Percentiles rank a stretch among this genome's conserved stretches.
Conservation (phyloP, 2,329 filamentous ascomycete species). For the Nothopassalora personata region DNA sequence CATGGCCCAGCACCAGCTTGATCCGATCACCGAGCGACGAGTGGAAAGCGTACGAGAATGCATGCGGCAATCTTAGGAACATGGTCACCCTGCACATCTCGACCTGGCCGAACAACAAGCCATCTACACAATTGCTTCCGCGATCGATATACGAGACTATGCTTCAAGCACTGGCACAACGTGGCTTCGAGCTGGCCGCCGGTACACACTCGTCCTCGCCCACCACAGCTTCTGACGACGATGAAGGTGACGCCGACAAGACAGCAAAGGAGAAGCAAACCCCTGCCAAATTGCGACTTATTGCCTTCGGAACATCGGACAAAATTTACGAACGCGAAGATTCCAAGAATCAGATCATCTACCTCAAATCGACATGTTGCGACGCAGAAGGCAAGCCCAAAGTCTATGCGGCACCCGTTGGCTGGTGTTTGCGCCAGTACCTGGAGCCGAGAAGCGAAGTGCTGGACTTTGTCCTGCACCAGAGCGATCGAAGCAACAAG, state of each 20-base stretch:
- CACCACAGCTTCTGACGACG: constrained; percentile 2
- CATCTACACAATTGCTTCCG: constrained; percentile 36
- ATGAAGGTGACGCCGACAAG: constrained; percentile 6
- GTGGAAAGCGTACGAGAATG: constrained; percentile 40
- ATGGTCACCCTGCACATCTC: constrained; percentile 46
- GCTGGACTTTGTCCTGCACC: constrained; percentile 41
- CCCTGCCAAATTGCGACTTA: constrained; percentile 36
- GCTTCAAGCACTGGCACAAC: constrained; percentile 30
- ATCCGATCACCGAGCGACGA: constrained; percentile 38
- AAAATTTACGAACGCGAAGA: constrained; percentile 46
- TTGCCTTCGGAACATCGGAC: constrained; percentile 44
- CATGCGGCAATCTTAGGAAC: constrained; percentile 28
- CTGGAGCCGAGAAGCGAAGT: constrained; percentile 43
- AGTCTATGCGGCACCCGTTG: constrained; percentile 40
- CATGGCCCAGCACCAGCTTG: constrained; percentile 43
- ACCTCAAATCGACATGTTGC: constrained; percentile 39
- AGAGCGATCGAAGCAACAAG: constrained; percentile 26
- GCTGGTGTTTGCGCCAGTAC: constrained; percentile 43
- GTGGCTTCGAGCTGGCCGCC: constrained; percentile 24
- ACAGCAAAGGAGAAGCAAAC: not conserved
- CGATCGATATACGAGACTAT: constrained; percentile 43
- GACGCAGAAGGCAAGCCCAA: constrained; percentile 40
- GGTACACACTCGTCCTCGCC: constrained; percentile 4
- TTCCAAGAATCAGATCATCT: constrained; percentile 43
- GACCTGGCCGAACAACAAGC: constrained; percentile 44